phyloP scores from a whole-genome alignment of 2,329 filamentous ascomycete species.

The Albifimbria verrucaria region DNA sequence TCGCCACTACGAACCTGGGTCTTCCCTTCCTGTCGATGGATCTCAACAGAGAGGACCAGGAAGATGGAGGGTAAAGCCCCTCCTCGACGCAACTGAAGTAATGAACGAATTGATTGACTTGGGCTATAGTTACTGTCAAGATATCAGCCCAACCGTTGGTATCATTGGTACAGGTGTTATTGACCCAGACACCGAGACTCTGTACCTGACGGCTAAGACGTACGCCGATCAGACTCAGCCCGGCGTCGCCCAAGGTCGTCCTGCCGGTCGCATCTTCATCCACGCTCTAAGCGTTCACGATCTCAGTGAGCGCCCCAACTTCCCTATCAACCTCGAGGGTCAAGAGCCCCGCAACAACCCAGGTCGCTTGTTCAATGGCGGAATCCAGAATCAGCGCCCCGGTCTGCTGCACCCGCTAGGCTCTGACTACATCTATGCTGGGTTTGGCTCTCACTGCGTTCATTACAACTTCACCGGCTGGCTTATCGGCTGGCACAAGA shows the following conservation, averaged over 20 bases:
- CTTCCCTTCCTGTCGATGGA: constrained; percentile 1
- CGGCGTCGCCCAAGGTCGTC: not conserved
- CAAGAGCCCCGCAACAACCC: constrained; percentile 1
- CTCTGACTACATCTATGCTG: constrained; percentile 1
- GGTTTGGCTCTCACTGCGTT: constrained; percentile 2
- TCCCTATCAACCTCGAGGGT: constrained; percentile 3
- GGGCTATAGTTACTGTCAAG: constrained; percentile 1
- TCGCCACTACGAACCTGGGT: not conserved
- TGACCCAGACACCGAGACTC: constrained; percentile 1
- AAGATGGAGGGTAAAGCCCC: not conserved
- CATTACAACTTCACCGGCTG: constrained; percentile 3
- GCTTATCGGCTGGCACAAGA: constrained; percentile 3
- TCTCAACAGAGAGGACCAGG: not conserved
- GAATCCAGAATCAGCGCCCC: constrained; percentile 3
- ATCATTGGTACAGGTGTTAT: constrained; percentile 2
- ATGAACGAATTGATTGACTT: not conserved
- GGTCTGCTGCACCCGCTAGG: constrained; percentile 1
- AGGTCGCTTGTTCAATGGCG: not conserved
- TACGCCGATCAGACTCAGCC: not conserved
- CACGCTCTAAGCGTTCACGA: constrained; percentile 3
- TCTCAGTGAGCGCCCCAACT: constrained; percentile 3
- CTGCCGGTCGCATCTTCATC: constrained; percentile 2
- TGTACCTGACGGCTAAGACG: constrained; percentile 3
- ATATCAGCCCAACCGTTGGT: constrained; percentile 1
- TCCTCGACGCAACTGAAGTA: not conserved